Percentiles rank a stretch among this genome's conserved stretches.
These are phyloP conservation scores for Leptographium galeiforme DNA, from an alignment of 2,329 filamentous ascomycete genomes.

Conservation along the genomic window DNA sequence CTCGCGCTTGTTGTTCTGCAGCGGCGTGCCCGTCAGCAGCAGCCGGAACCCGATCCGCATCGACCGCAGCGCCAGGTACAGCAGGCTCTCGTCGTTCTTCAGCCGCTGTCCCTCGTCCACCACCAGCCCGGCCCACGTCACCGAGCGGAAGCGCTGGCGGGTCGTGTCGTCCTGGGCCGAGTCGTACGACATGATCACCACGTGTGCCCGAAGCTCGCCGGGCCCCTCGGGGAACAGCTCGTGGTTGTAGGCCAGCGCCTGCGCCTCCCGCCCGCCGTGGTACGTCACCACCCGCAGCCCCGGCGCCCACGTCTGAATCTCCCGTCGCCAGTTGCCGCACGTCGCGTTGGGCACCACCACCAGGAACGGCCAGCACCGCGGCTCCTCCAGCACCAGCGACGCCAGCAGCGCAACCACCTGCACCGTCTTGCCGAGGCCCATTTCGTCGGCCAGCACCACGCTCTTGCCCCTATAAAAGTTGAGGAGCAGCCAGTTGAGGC, in stretches of 20 bases:
- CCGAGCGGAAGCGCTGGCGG: slow-evolving; percentile 48
- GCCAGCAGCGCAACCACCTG: slow-evolving; percentile 78
- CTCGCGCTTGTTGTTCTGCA: slow-evolving; percentile 92
- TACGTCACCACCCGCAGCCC: slow-evolving; percentile 81
- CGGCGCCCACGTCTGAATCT: slow-evolving; percentile 89
- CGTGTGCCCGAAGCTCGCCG: slow-evolving; percentile 67
- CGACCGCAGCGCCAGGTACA: slow-evolving; percentile 61
- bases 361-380: slow-evolving; percentile 78
- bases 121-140: slow-evolving; percentile 77
- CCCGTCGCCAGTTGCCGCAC: slow-evolving; percentile 92
- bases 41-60: slow-evolving; percentile 74
- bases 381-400: slow-evolving; percentile 52
- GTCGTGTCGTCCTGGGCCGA: slow-evolving; percentile 63
- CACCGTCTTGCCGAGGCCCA: slow-evolving; percentile 95
- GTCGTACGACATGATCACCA: slow-evolving; percentile 93
- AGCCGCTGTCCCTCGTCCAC: slow-evolving; percentile 92
- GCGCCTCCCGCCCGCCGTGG: slow-evolving; percentile 63
- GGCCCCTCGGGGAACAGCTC: slow-evolving; percentile 65
- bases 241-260: slow-evolving; percentile 64
- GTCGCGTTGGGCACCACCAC: slow-evolving; percentile 91
- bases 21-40: slow-evolving; percentile 77
- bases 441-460: slow-evolving; percentile 89
- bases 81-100: slow-evolving; percentile 78
- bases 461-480: slow-evolving; percentile 76
- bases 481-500: slow-evolving; percentile 88